phyloP scores from a whole-genome alignment of 768 basidiomycete species.

The Pisolithus marmoratus region DNA sequence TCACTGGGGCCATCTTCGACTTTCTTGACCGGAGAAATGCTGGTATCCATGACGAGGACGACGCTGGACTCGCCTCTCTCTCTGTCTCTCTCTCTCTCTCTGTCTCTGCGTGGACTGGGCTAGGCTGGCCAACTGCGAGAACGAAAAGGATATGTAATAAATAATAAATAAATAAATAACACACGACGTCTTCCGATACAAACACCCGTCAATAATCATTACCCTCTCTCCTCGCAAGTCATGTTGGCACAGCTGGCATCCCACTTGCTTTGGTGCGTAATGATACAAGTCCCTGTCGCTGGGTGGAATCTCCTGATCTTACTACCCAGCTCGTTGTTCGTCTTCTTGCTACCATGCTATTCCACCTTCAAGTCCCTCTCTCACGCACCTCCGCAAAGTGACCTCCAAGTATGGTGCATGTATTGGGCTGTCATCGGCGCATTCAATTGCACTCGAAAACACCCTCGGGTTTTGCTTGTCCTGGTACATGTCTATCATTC shows the following conservation, averaged over 20 bases:
- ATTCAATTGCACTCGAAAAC: slow-evolving; percentile 59
- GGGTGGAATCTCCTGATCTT: background rate
- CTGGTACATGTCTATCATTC: slow-evolving; percentile 40
- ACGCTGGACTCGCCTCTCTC: background rate
- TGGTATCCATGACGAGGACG: slow-evolving; percentile 16
- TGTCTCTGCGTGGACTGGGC: background rate
- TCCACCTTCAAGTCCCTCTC: slow-evolving; percentile 64
- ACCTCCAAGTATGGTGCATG: slow-evolving; percentile 51
- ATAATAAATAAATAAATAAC: too few relatives aligned
- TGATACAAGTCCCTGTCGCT: too few relatives aligned
- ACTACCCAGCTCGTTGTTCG: slow-evolving; percentile 59
- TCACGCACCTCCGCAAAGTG: slow-evolving; percentile 44
- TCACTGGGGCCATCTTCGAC: slow-evolving; percentile 46
- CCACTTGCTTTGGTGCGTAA: slow-evolving; percentile 42
- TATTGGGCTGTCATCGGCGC: slow-evolving; percentile 63
- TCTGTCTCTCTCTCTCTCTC: too few relatives aligned
- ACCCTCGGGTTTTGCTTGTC: slow-evolving; percentile 57
- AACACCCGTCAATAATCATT: slow-evolving; percentile 6
- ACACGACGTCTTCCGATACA: background rate
- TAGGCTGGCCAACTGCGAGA: slow-evolving; percentile 1
- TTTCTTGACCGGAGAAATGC: slow-evolving; percentile 42
- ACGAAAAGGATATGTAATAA: too few relatives aligned
- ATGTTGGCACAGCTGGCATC: slow-evolving; percentile 50
- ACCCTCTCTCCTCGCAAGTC: slow-evolving; percentile 6
- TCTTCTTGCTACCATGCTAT: slow-evolving; percentile 58